Conservation (phyloP, 2,329 filamentous ascomycete species). For the Penicillium fuscoglaucum region DNA sequence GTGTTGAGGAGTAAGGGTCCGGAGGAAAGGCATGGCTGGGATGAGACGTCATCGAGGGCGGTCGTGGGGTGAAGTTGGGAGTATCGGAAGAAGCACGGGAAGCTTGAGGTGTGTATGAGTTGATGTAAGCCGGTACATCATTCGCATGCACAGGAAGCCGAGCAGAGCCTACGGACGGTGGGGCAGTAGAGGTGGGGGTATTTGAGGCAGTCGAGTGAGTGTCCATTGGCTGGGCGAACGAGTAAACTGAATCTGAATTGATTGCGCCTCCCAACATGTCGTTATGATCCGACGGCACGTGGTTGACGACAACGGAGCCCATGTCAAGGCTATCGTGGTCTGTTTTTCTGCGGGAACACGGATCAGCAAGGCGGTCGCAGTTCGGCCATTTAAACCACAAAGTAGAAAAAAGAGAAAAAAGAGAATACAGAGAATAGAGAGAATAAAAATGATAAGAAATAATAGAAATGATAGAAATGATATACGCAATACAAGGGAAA, state of each 20-base stretch:
- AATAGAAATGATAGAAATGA: background rate
- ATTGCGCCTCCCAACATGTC: constrained; percentile 60
- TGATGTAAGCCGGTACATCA: constrained; percentile 41
- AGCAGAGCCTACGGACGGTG: constrained; percentile 39
- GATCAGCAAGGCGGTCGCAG: constrained; percentile 16
- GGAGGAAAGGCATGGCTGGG: constrained; percentile 27
- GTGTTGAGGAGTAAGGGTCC: constrained; percentile 19
- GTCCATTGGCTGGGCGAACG: constrained; percentile 16
- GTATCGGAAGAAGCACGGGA: constrained; percentile 27
- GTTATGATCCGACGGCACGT: constrained; percentile 71
- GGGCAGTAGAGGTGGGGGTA: constrained; percentile 40
- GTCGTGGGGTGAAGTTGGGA: constrained; percentile 23
- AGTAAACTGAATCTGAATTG: constrained; percentile 42
- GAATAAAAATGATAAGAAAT: background rate
- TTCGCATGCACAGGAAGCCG: constrained; percentile 28
- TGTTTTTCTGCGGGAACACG: constrained; percentile 4
- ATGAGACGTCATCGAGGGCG: constrained; percentile 54
- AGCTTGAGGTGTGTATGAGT: constrained; percentile 21
- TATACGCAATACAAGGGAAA: background rate
- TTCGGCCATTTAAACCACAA: background rate
- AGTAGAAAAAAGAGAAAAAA: too few species aligned
- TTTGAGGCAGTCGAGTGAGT: constrained; percentile 25
- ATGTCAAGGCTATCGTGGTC: constrained; percentile 48
- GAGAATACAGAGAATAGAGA: background rate
- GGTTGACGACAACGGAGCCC: constrained; percentile 63